Evolutionary conservation across 2,329 filamentous ascomycete species (phyloP).

Genomic region (Cladosporium cucumerinum): DNA sequence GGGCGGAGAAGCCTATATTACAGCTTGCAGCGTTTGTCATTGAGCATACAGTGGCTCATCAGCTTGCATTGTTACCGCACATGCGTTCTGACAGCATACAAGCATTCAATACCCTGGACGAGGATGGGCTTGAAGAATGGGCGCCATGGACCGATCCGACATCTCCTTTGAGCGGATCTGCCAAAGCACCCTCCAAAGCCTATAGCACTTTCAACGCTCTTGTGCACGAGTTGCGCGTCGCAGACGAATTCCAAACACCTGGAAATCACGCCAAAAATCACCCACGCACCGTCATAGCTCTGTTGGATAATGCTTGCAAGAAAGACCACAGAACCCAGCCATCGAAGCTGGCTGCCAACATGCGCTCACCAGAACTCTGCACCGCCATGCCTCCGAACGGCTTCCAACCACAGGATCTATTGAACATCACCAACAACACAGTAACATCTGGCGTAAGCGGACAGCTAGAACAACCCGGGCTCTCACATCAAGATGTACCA

Average conservation of each 20-base stretch:
- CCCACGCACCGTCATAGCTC: slow-evolving; percentile 13
- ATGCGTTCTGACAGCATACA: slow-evolving; percentile 49
- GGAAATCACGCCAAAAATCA: slow-evolving; percentile 1
- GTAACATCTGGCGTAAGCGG: neutral
- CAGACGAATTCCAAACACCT: slow-evolving; percentile 14
- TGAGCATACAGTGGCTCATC: slow-evolving; percentile 56
- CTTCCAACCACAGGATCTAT: slow-evolving; percentile 3
- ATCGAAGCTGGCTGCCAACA: slow-evolving; percentile 29
- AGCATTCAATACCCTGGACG: slow-evolving; percentile 51
- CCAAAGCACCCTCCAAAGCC: slow-evolving; percentile 35
- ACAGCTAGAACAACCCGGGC: neutral
- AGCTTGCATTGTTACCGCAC: slow-evolving; percentile 51
- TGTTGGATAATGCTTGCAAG: slow-evolving; percentile 24
- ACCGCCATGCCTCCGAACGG: neutral
- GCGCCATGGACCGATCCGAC: slow-evolving; percentile 61
- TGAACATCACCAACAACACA: neutral
- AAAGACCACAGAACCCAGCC: slow-evolving; percentile 21
- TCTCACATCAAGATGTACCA: slow-evolving; percentile 5
- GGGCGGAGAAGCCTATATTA: slow-evolving; percentile 23
- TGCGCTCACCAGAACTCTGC: slow-evolving; percentile 9
- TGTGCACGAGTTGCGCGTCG: slow-evolving; percentile 27
- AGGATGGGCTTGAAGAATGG: slow-evolving; percentile 72
- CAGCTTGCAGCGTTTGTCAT: slow-evolving; percentile 60
- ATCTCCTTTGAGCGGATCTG: slow-evolving; percentile 22
- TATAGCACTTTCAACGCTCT: slow-evolving; percentile 55